Percentiles rank a stretch among this genome's conserved stretches.
Conservation (phyloP, 192 early-diverging fungal species). For the Coemansia sp. region DNA sequence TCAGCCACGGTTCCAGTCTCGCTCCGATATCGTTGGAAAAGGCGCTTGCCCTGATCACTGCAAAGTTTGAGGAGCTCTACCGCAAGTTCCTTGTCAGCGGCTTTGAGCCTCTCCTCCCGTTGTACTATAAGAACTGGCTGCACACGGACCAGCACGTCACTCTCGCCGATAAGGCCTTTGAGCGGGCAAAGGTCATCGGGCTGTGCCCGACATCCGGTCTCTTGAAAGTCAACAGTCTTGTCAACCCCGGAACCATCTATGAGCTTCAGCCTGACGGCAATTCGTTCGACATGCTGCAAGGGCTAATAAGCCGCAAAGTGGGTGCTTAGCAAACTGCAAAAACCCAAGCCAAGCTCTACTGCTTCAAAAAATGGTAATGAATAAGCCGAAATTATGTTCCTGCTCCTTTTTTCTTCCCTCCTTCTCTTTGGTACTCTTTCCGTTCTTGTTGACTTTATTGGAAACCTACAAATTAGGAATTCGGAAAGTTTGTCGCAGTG, state of each 20-base stretch:
- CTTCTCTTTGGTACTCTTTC: background rate
- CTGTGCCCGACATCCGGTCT: conserved; percentile 75
- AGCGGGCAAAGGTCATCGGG: conserved; percentile 69
- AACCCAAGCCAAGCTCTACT: background rate
- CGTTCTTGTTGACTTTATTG: background rate
- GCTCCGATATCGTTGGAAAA: conserved; percentile 37
- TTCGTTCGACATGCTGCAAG: conserved; percentile 96
- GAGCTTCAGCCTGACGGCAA: conserved; percentile 96
- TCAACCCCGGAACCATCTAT: conserved; percentile 57
- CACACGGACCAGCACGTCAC: conserved; percentile 75
- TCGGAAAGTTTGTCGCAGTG: background rate
- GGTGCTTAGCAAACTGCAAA: background rate
- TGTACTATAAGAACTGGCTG: conserved; percentile 87
- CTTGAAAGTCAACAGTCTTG: conserved; percentile 64
- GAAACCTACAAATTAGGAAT: background rate
- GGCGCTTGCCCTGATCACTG: conserved; percentile 58
- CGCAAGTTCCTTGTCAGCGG: conserved; percentile 65
- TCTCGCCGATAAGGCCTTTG: conserved; percentile 60
- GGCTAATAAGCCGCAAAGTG: conserved; percentile 74
- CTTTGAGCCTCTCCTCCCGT: conserved; percentile 70
- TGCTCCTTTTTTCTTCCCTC: too few relatives aligned
- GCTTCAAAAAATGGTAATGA: background rate
- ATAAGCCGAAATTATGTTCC: too few relatives aligned
- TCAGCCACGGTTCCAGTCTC: conserved; percentile 47
- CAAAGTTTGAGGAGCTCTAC: conserved; percentile 78